phyloP scores from a whole-genome alignment of 1,284 basidiomycete species.

The Microbotryum violaceum region DNA sequence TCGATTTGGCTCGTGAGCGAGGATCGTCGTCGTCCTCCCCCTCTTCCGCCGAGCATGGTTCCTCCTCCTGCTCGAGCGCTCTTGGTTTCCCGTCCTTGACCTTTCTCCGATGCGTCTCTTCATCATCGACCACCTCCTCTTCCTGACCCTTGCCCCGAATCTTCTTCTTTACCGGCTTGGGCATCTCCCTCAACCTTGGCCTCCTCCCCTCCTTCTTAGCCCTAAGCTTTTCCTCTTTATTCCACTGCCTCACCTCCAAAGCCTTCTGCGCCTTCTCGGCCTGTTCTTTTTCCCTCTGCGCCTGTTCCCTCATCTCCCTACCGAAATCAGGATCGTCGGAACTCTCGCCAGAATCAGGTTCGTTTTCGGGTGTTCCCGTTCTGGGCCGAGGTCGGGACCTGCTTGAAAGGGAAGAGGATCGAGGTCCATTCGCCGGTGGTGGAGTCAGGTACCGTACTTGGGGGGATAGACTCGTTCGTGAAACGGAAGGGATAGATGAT shows the following conservation, averaged over 20 bases:
- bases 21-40: neutral
- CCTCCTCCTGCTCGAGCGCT: slow-evolving; percentile 6
- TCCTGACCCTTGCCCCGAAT: neutral
- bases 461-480: too few species aligned
- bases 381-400: neutral
- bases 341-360: neutral
- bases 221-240: slow-evolving; percentile 6
- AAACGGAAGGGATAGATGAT: too few species aligned
- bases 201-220: slow-evolving; percentile 1
- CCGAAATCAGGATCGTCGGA: slow-evolving; percentile 6
- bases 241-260: neutral
- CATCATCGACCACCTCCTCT: neutral
- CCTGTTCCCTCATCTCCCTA: too few species aligned
- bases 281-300: neutral
- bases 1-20: neutral
- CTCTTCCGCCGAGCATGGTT: neutral
- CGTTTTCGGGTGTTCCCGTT: too few species aligned
- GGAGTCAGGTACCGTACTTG: too few species aligned
- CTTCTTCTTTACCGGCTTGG: neutral
- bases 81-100: neutral
- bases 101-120: neutral
- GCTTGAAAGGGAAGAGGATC: too few species aligned
- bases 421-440: too few species aligned
- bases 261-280: neutral
- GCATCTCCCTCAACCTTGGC: neutral